These are phyloP conservation scores for Thymus mandschuricus DNA, from an alignment of 257 asterid genomes.

Conservation along the genomic window DNA sequence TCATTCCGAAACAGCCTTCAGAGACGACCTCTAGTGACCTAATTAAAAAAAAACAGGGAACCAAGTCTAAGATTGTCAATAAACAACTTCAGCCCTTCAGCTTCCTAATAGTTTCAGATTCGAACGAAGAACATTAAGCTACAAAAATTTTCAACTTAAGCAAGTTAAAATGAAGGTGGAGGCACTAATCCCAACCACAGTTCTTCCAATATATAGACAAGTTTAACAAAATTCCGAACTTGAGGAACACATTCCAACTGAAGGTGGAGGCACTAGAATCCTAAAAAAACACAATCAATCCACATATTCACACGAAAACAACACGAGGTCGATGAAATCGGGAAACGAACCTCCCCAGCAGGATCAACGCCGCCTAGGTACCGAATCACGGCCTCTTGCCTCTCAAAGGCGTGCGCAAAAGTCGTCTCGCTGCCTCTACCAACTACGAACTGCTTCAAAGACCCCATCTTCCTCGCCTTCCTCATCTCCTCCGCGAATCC, in stretches of 20 bases:
- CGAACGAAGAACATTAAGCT: slow-evolving; percentile 3
- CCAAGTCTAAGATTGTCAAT: slow-evolving; percentile 20
- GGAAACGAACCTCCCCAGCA: slow-evolving; percentile 67
- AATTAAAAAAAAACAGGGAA: slow-evolving; percentile 4
- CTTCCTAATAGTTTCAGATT: neutral
- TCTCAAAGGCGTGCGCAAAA: slow-evolving; percentile 68
- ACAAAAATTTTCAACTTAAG: neutral
- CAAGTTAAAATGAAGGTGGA: neutral
- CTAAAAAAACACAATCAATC: neutral
- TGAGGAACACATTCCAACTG: neutral
- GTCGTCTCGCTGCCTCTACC: slow-evolving; percentile 82
- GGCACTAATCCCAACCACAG: neutral
- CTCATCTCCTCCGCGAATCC: slow-evolving; percentile 86
- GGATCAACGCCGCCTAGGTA: slow-evolving; percentile 76
- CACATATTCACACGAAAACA: neutral
- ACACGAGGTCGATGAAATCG: neutral
- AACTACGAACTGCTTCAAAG: slow-evolving; percentile 67
- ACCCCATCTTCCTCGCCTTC: slow-evolving; percentile 72
- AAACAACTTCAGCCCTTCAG: slow-evolving; percentile 13
- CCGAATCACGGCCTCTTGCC: slow-evolving; percentile 80
- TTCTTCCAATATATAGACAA: neutral
- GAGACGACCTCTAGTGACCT: slow-evolving; percentile 3
- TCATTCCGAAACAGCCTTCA: slow-evolving; percentile 21
- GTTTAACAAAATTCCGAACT: neutral
- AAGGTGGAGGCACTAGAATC: neutral